Evolutionary conservation across 768 basidiomycete species (phyloP).

Genomic region (Rhizopogon vulgaris): DNA sequence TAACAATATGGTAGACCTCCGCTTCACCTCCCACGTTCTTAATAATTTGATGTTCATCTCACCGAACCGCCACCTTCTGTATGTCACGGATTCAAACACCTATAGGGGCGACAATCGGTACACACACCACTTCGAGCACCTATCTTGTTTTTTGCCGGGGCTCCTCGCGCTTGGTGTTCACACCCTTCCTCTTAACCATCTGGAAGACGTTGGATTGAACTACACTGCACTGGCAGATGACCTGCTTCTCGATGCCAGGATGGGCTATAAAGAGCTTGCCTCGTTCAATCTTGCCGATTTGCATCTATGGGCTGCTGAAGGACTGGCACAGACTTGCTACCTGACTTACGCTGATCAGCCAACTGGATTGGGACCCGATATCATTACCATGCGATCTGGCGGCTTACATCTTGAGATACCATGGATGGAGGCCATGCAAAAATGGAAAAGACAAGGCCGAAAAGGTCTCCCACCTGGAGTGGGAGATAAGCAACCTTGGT

Average conservation of each 20-base stretch:
- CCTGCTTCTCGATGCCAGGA: constrained; percentile 14
- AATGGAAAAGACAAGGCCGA: constrained; percentile 43
- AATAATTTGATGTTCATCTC: constrained; percentile 63
- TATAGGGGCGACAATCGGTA: constrained; percentile 26
- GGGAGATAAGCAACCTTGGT: constrained; percentile 28
- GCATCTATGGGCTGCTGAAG: constrained; percentile 73
- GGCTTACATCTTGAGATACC: constrained; percentile 16
- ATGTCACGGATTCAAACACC: constrained; percentile 50
- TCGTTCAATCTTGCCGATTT: constrained; percentile 52
- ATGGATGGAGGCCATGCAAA: constrained; percentile 30
- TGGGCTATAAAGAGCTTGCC: constrained; percentile 33
- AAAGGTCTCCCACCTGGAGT: constrained; percentile 49
- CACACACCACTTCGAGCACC: constrained; percentile 58
- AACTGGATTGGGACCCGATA: constrained; percentile 64
- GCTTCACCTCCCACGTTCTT: constrained; percentile 55
- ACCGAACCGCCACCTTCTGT: constrained; percentile 57
- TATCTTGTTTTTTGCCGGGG: constrained; percentile 76
- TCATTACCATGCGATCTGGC: constrained; percentile 29
- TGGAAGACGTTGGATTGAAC: constrained; percentile 43
- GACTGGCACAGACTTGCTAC: constrained; percentile 68
- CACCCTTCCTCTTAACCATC: constrained; percentile 50
- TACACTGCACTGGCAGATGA: constrained; percentile 29
- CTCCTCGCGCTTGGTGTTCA: constrained; percentile 66
- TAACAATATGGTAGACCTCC: constrained; percentile 40
- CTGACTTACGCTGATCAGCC: constrained; percentile 66